Percentiles rank a stretch among this genome's conserved stretches.
Evolutionary conservation across 345 rosid species (phyloP).

Genomic region (Rhodamnia rubescens): DNA sequence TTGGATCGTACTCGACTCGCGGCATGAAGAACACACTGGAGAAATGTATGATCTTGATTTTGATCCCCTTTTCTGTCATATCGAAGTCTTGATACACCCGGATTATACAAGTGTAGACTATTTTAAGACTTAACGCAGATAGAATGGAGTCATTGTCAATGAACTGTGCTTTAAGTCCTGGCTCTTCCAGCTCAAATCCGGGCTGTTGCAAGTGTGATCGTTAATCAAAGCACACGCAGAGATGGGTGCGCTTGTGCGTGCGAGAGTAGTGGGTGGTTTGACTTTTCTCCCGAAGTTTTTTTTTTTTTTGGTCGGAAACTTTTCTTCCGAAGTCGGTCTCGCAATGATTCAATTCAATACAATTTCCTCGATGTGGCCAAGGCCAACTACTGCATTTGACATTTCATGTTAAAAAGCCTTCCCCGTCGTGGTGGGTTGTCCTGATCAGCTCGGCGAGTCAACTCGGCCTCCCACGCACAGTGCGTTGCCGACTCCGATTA

Average conservation of each 20-base stretch:
- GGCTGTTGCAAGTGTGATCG: too few species aligned
- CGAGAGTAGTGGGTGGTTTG: neutral
- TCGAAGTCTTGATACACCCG: neutral
- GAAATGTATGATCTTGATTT: neutral
- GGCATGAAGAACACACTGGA: neutral
- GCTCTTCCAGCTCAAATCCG: neutral
- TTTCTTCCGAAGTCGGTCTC: neutral
- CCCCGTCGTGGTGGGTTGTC: neutral
- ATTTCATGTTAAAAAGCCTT: neutral
- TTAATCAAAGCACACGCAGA: neutral
- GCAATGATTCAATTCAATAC: neutral
- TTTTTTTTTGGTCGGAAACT: too few species aligned
- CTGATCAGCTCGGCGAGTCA: neutral
- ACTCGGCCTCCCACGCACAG: neutral
- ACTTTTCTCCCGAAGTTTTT: neutral
- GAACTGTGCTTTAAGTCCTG: neutral
- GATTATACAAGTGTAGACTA: neutral
- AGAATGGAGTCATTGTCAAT: neutral
- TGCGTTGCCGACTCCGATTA: neutral
- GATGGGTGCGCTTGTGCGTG: neutral
- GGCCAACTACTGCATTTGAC: slow-evolving; percentile 14
- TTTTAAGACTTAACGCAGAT: neutral
- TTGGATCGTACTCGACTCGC: neutral
- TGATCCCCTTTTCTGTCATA: neutral
- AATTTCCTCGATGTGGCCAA: neutral